A percentile compares a stretch with the other conserved stretches of the same genome.
Evolutionary conservation across 2,329 filamentous ascomycete genomes (phyloP).

Genomic region (Xylaria sp.): DNA sequence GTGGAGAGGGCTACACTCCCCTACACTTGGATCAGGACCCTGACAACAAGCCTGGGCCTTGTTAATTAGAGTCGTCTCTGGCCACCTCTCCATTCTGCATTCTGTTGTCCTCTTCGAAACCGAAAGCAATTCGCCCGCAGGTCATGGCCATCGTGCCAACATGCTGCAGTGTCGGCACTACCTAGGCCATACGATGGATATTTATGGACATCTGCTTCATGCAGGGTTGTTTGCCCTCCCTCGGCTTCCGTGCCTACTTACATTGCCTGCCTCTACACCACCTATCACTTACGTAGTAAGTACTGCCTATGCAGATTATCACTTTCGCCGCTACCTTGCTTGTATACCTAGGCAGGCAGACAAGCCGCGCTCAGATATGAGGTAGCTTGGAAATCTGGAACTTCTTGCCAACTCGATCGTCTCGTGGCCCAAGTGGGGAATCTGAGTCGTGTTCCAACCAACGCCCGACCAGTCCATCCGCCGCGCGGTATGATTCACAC

Average conservation of each 20-base stretch:
- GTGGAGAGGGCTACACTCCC: not conserved
- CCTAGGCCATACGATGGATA: not conserved
- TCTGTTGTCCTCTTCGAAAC: constrained; percentile 7
- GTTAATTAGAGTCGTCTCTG: constrained; percentile 1
- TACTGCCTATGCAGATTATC: not conserved
- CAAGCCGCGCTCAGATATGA: not conserved
- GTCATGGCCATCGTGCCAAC: not conserved
- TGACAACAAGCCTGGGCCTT: constrained; percentile 1
- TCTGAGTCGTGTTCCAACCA: constrained; percentile 12
- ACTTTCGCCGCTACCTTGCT: not conserved
- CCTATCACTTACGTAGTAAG: too few relatives aligned
- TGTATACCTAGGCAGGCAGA: not conserved
- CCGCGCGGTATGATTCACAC: too few relatives aligned
- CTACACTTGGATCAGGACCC: constrained; percentile 1
- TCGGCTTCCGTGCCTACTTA: not conserved
- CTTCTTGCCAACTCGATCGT: not conserved
- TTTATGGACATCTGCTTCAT: not conserved
- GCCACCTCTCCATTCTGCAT: too few relatives aligned
- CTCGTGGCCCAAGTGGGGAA: constrained; percentile 1
- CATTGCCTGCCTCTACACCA: not conserved
- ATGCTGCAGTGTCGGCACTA: not conserved
- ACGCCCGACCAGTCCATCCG: not conserved
- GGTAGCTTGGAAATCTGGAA: not conserved
- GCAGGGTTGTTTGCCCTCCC: not conserved
- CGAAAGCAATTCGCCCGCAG: not conserved